Evolutionary conservation across 805 yeast species (phyloP).

Genomic region (Saccharomyces cerevisiae): DNA sequence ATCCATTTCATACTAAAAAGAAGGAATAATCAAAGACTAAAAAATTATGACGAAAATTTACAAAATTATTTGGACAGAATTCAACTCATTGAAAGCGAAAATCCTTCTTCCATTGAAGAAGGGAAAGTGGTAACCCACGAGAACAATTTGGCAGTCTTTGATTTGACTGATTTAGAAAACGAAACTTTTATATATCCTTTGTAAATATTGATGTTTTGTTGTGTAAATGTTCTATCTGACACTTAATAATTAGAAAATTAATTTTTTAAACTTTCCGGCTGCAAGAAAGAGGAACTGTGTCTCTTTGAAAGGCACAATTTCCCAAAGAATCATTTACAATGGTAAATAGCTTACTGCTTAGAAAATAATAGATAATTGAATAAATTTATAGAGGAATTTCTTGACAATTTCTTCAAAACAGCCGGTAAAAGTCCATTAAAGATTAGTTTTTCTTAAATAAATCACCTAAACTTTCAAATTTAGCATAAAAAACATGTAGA

Average conservation of each 20-base stretch:
- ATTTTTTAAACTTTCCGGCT: not conserved
- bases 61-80: slow-evolving; percentile 10
- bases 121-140: not conserved
- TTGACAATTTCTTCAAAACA: no score
- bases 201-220: slow-evolving; percentile 5
- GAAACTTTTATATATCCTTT: slow-evolving; percentile 45
- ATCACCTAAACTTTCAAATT: no score
- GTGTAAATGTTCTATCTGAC: not conserved
- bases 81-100: slow-evolving; percentile 28
- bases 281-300: no score
- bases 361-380: no score
- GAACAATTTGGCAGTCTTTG: slow-evolving; percentile 33
- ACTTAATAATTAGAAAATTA: not conserved
- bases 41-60: slow-evolving; percentile 11
- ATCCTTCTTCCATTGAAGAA: slow-evolving; percentile 26
- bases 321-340: no score
- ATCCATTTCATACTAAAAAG: slow-evolving; percentile 38
- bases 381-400: no score
- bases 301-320: no score
- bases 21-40: slow-evolving; percentile 38
- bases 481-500: no score
- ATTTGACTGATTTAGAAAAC: slow-evolving; percentile 48
- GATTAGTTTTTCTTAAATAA: no score
- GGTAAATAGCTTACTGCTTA: no score
- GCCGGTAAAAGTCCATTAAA: no score